Evolutionary conservation across 1,284 basidiomycete genomes (phyloP).

Genomic region (Polyporus tsugae): DNA sequence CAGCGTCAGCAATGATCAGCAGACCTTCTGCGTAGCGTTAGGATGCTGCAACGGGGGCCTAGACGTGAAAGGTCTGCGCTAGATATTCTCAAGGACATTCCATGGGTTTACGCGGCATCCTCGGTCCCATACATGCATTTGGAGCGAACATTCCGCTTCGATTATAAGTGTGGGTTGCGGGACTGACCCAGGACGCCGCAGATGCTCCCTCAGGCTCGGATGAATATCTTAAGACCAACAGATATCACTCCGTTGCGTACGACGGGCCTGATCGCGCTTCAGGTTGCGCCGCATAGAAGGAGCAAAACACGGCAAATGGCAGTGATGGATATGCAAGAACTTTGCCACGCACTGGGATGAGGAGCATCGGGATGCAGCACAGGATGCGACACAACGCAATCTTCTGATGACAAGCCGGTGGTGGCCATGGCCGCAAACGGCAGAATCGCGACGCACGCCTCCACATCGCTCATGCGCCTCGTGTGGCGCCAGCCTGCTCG

Average conservation of each 20-base stretch:
- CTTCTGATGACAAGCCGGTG: not conserved
- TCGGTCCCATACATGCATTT: not conserved
- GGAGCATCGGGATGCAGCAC: not conserved
- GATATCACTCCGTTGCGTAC: not conserved
- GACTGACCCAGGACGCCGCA: not conserved
- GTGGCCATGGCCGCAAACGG: constrained; percentile 10
- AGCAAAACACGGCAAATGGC: not conserved
- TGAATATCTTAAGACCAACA: not conserved
- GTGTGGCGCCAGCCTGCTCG: not conserved
- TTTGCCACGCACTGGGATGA: not conserved
- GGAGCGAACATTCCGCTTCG: not conserved
- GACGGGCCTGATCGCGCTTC: not conserved
- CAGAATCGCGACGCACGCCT: constrained; percentile 10
- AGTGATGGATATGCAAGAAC: not conserved
- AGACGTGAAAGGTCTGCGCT: not conserved
- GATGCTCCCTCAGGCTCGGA: not conserved
- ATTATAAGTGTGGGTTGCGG: not conserved
- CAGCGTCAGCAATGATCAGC: constrained; percentile 14
- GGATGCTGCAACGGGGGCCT: not conserved
- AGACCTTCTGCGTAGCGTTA: not conserved
- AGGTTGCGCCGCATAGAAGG: not conserved
- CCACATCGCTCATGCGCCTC: constrained; percentile 4
- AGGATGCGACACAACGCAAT: constrained; percentile 3
- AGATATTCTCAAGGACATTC: not conserved
- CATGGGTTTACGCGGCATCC: not conserved